Base-by-base conservation (phyloP, 2,329 filamentous ascomycete species). In the Mycocentrospora acerina region DNA sequence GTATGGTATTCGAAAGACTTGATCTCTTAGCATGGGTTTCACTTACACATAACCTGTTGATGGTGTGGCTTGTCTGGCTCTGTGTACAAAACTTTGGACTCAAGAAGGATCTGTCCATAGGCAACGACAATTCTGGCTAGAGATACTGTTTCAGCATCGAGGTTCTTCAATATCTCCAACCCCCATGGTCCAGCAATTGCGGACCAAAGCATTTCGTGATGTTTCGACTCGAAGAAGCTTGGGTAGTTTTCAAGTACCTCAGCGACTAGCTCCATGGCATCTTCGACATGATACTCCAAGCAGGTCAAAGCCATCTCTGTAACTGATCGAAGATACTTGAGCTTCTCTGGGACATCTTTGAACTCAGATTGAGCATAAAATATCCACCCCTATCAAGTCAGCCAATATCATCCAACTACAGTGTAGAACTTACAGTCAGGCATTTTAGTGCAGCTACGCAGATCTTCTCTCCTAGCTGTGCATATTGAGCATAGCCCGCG, bases 281-380 rank as follows among this genome's bases (percentile, higher is more conserved):
- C 62, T 30, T 66, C 61, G 15, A 66, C 85, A 10, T 82, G 74
- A 24, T 79, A 71, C 15, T 77, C 69, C 7, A 91, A 70, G 30
- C 81, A 83, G 17, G 76, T 67, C 16, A 89, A 77, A 15, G 81
- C 76, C 4, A 77, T 73, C 19, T 77, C 73, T 2, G 85, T 75
- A 4, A 89, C 69, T 2, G 75, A 72, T 22, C 78, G 79, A 11
- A 90, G 72, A 13, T 79, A 73, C 13, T 75, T 70, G 2, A 85
- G 69, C 22, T 85, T 72, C 12, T 78, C 72, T 12, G 76, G 76
- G 24, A 78, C 76, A 30, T 77, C 75, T 3, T 77, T 70, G 33
- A 82, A 81, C 18, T 79, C 74, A 24, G 80, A 77, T 54, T 89
- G 85, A 4, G 82, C 83, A 57, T 89, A 90, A 51, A 81, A 75